Percentiles rank a stretch among this genome's conserved stretches.
phyloP scores from a whole-genome alignment of 257 asterid genomes.

The Galeopsis tetrahit region DNA sequence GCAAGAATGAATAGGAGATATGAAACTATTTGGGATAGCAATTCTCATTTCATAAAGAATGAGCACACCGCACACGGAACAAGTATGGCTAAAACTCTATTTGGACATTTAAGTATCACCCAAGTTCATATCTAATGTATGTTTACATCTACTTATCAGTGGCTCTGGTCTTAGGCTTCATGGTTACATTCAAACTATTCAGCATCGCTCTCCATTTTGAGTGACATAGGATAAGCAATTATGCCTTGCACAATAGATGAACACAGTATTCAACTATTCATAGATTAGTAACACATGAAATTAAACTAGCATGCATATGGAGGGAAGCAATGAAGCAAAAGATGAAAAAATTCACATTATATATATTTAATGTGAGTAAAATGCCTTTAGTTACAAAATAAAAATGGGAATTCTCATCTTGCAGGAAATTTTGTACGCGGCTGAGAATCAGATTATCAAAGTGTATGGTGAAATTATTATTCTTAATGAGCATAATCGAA shows the following conservation, averaged over 20 bases:
- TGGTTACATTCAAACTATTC: background rate
- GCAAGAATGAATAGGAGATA: background rate
- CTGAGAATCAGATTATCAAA: slow-evolving; percentile 42
- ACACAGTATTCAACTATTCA: background rate
- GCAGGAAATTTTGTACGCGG: slow-evolving; percentile 40
- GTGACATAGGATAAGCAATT: background rate
- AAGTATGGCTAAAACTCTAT: background rate
- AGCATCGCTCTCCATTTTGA: background rate
- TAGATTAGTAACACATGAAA: background rate
- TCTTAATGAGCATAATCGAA: slow-evolving; percentile 35
- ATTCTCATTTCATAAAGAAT: background rate
- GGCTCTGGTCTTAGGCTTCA: background rate
- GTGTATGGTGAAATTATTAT: slow-evolving; percentile 44
- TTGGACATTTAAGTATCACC: background rate
- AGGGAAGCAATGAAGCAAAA: slow-evolving; percentile 7
- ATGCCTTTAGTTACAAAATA: slow-evolving; percentile 42
- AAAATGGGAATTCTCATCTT: slow-evolving; percentile 47
- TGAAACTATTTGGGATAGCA: background rate
- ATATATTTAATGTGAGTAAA: slow-evolving; percentile 40
- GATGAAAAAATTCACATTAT: slow-evolving; percentile 31
- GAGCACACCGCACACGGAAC: background rate
- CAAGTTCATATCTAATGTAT: slow-evolving; percentile 11
- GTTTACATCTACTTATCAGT: background rate
- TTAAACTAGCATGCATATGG: background rate
- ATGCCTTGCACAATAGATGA: slow-evolving; percentile 6